A percentile compares a stretch with the other conserved stretches of the same genome.
These are phyloP conservation scores for Gossypium rotundifolium DNA, from an alignment of 345 rosid genomes.

Conservation along the genomic window DNA sequence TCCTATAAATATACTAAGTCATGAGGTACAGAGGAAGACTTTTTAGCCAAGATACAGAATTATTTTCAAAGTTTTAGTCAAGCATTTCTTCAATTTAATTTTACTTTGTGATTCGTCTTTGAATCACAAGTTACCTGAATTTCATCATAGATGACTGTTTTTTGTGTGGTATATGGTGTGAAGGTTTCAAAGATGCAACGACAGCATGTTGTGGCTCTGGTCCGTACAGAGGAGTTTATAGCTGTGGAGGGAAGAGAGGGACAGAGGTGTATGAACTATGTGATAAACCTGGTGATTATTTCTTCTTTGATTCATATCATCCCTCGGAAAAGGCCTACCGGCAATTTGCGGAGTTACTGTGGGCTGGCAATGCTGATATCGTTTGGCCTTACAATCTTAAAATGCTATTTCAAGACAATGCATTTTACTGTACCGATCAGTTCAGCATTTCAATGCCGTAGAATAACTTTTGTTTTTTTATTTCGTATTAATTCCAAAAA, in stretches of 20 bases:
- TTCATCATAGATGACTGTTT: background rate
- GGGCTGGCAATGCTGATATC: slow-evolving; percentile 26
- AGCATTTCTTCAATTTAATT: no score
- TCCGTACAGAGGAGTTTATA: slow-evolving; percentile 49
- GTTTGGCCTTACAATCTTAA: slow-evolving; percentile 36
- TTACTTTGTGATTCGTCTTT: no score
- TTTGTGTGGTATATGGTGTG: background rate
- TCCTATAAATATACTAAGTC: no score
- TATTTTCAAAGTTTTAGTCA: no score
- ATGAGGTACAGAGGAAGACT: no score
- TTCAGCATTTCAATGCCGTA: background rate
- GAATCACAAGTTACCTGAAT: no score
- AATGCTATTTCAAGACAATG: slow-evolving; percentile 17
- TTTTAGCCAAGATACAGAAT: no score
- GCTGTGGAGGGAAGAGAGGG: slow-evolving; percentile 71
- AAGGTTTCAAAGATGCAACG: slow-evolving; percentile 62
- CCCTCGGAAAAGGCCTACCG: slow-evolving; percentile 47
- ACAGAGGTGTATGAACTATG: slow-evolving; percentile 50
- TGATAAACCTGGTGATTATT: slow-evolving; percentile 41
- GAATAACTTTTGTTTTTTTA: background rate
- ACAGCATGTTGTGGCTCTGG: slow-evolving; percentile 81
- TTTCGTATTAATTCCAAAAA: no score
- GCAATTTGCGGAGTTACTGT: slow-evolving; percentile 46
- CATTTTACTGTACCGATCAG: background rate
- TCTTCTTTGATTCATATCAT: slow-evolving; percentile 75